Conservation (phyloP, 495 filamentous ascomycete species). For the Neurospora sp. region DNA sequence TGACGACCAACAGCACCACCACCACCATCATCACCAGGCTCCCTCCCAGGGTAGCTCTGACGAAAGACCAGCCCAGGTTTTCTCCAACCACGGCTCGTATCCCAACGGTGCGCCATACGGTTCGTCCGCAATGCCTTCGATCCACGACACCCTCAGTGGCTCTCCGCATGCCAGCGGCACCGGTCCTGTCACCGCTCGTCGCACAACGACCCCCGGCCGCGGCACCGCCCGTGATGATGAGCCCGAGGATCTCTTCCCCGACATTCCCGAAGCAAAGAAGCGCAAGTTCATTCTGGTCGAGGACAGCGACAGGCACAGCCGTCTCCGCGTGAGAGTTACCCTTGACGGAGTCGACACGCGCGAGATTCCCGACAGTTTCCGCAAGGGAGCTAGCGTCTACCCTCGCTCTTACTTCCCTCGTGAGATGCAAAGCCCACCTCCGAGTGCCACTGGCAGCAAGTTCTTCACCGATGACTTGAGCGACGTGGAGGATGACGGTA, state of each 20-base stretch:
- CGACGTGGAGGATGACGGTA: conserved; percentile 44
- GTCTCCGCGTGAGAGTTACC: conserved; percentile 78
- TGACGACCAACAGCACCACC: conserved; percentile 51
- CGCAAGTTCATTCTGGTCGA: conserved; percentile 96
- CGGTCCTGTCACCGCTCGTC: conserved; percentile 15
- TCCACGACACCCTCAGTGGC: conserved; percentile 57
- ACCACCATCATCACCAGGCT: conserved; percentile 42
- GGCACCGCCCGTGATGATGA: conserved; percentile 29
- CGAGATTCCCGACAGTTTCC: conserved; percentile 90
- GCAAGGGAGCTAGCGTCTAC: conserved; percentile 76
- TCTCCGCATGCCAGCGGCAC: conserved; percentile 28
- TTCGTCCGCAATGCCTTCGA: conserved; percentile 58
- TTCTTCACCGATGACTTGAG: conserved; percentile 54
- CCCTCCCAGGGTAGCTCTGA: conserved; percentile 40
- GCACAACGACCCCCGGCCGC: conserved; percentile 2
- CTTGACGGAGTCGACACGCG: conserved; percentile 82
- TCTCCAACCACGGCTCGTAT: conserved; percentile 52
- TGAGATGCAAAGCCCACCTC: conserved; percentile 73
- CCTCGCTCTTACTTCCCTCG: conserved; percentile 82
- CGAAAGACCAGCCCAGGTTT: conserved; percentile 67
- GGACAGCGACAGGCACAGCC: conserved; percentile 64
- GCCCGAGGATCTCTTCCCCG: conserved; percentile 66
- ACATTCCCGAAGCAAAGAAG: conserved; percentile 76
- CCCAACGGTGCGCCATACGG: conserved; percentile 49
- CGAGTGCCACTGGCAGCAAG: conserved; percentile 49